Evolutionary conservation across 2,329 filamentous ascomycete genomes (phyloP), one percentile per base, ranked within the genome.

Genomic region (Alternaria viburni): DNA sequence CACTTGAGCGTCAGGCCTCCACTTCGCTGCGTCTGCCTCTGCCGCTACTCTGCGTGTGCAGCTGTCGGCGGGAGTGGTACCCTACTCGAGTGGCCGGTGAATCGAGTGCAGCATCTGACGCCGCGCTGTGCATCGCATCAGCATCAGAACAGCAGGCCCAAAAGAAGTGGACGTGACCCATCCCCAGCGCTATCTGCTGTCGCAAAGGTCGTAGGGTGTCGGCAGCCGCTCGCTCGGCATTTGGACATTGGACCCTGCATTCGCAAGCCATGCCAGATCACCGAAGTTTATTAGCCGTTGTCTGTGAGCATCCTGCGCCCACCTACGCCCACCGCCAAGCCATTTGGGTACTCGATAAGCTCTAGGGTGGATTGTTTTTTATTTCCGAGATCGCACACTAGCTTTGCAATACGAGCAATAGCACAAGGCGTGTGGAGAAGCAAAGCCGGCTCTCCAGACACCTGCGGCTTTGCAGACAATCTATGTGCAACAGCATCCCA

Each of bases 231-330:
- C 32, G 49, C 62, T 59, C 67, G 62, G 66, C 66, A 67, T 54
- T 65, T 64, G 46, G n/a, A 56, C 41, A 49, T 15, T 21, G 47
- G 71, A 69, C 69, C 71, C 71, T 73, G 69, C 71, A 68, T 70
- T 54, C 51, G 43, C 47, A 55, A 36, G 52, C 59, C 61, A 36
- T 65, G 56, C 62, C 62, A 63, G 57, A 62, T 59, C 59, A 64
- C 67, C 52, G 51, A 41, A 67, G 56, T 68, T 67, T 23, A 59
- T 62, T 69, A 71, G 62, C 66, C 69, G 65, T 69, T 67, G 60
- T 54, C 57, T 67, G 36, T 65, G 51, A 32, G 26, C 30, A 30
- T 50, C 49, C 44, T 55, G 17, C 59, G 26, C 54, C 59, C 62
- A 59, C 64, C 44, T 55, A 17, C 59, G 26, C 54, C 59, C 62